Evolutionary conservation across 208 protist species (phyloP), one percentile per base, ranked within the genome.

Genomic region (Leishmania amazonensis): DNA sequence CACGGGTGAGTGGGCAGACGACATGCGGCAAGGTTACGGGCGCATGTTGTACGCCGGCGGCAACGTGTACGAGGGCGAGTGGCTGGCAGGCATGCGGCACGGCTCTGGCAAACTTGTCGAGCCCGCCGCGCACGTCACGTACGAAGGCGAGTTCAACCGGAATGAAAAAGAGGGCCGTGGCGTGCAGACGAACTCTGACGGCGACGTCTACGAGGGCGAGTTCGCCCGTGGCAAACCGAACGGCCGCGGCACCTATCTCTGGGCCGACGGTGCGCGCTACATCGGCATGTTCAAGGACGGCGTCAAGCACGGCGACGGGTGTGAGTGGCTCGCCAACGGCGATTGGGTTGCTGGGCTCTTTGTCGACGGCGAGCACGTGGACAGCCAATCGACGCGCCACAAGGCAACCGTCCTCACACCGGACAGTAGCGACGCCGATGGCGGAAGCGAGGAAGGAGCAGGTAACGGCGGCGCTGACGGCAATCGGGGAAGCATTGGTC

Each of bases 11-110:
- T 98, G 96, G 95, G 88, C 88, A 45, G 87, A 96, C 64, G 96
- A 97, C 83, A 90, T 92, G 89, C 91, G 94, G 0, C 87, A 96
- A 51, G 96, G 96, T 24, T 68, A 89, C 38, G 96, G 96, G 9
- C 85, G 86, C 21, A 98, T 97, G 94, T 80, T 88, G 64, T 97
- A 96, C 76, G 75, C 83, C 47, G 87, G 92, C 51, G 91, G 91
- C 28, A 94, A 91, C 81, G 83, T 94, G 11, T 98, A 98, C 83
- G 94, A 97, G 45, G 96, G 96, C 24, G 90, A 97, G 74, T 98
- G 96, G 96, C 79, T 92, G 19, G 87, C 87, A 1, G 92, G 94
- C 60, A 95, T 93, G 89, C 89, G 93, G 28, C 90, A 98, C 74
- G 96, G 96, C 35, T 83, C 93, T 13, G 96, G 96, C 31, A 93